Percentiles rank a stretch among this genome's conserved stretches.
Conservation (phyloP, 768 basidiomycete species). For the Pleurotus pulmonarius region DNA sequence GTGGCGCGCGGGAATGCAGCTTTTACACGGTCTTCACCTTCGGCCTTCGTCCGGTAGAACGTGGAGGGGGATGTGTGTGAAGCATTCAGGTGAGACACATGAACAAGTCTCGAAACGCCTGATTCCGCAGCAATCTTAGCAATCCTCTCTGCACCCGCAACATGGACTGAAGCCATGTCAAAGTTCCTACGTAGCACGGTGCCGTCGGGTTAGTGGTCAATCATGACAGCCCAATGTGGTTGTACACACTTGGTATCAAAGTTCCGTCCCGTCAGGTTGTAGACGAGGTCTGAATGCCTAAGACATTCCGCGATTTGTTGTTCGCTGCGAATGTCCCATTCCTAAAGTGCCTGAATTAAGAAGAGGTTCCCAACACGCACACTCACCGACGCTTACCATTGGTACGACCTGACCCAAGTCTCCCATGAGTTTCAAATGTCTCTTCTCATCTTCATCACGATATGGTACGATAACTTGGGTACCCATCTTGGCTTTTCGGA, state of each 20-base stretch:
- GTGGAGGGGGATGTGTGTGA: constrained; percentile 69
- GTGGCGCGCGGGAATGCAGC: constrained; percentile 82
- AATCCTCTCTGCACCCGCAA: constrained; percentile 78
- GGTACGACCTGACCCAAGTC: constrained; percentile 96
- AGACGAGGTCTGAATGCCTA: constrained; percentile 92
- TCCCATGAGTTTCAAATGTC: constrained; percentile 89
- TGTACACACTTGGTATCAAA: constrained; percentile 86
- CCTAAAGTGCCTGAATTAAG: constrained; percentile 40
- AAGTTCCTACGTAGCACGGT: constrained; percentile 66
- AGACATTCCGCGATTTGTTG: constrained; percentile 91
- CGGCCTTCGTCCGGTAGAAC: constrained; percentile 87
- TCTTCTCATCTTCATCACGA: constrained; percentile 90
- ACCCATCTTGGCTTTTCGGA: constrained; percentile 70
- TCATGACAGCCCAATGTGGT: constrained; percentile 7
- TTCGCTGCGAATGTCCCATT: constrained; percentile 93
- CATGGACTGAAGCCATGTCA: constrained; percentile 76
- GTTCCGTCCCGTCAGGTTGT: constrained; percentile 92
- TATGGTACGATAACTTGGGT: constrained; percentile 95
- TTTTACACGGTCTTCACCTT: constrained; percentile 85
- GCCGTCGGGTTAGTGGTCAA: not conserved
- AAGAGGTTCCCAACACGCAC: not conserved
- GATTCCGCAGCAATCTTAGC: constrained; percentile 74
- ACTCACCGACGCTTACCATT: constrained; percentile 54
- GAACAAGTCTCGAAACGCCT: constrained; percentile 84
- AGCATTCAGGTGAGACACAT: constrained; percentile 95